Conservation (phyloP, 116 monocot species). For the Dioscorea cayenensis region DNA sequence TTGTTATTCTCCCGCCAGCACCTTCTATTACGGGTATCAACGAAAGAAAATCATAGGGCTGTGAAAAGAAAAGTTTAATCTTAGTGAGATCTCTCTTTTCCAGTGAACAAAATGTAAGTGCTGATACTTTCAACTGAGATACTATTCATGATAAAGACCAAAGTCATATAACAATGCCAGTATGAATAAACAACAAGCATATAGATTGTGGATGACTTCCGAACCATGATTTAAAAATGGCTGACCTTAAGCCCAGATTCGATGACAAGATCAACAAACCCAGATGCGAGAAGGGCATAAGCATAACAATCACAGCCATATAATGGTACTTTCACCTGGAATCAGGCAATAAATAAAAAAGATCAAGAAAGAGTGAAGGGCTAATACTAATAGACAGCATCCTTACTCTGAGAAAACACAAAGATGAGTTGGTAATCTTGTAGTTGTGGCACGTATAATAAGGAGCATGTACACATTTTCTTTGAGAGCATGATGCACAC, state of each 20-base stretch:
- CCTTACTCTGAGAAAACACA: too few relatives aligned
- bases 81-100: background rate
- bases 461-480: background rate
- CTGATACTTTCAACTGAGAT: too few relatives aligned
- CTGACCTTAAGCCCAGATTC: slow-evolving; percentile 94
- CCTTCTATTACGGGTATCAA: slow-evolving; percentile 92
- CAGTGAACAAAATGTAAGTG: background rate
- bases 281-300: slow-evolving; percentile 90
- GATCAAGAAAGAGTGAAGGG: too few relatives aligned
- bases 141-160: too few relatives aligned
- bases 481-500: slow-evolving; percentile 3
- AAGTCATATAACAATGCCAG: too few relatives aligned
- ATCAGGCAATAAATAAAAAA: slow-evolving; percentile 1
- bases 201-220: too few relatives aligned
- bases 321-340: slow-evolving; percentile 86
- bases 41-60: slow-evolving; percentile 94
- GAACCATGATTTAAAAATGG: too few relatives aligned
- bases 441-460: background rate
- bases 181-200: too few relatives aligned
- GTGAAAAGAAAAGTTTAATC: slow-evolving; percentile 7
- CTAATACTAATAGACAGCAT: too few relatives aligned
- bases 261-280: slow-evolving; percentile 90
- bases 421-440: background rate
- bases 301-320: slow-evolving; percentile 99
- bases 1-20: slow-evolving; percentile 82